Conservation (phyloP, 75 land plant species). For the Picea sitchensis region DNA sequence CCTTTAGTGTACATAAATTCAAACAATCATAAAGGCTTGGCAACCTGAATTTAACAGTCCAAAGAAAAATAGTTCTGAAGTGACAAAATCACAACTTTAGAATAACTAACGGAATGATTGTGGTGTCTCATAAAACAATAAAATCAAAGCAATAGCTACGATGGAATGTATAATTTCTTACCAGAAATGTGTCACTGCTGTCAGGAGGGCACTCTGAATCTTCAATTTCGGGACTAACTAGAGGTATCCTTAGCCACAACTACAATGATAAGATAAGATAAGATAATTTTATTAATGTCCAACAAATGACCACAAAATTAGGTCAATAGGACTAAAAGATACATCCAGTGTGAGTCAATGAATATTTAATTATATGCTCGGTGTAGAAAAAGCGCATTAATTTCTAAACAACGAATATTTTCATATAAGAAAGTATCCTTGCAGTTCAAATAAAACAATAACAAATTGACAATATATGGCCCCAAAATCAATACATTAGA, state of each 20-base stretch:
- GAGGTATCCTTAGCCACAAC: conserved; percentile 95
- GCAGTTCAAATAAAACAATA: neutral
- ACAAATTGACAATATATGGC: neutral
- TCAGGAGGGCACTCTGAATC: conserved; percentile 38
- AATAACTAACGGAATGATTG: neutral
- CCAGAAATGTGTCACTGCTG: conserved; percentile 34
- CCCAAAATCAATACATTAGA: too few species aligned
- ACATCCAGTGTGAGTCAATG: too few species aligned
- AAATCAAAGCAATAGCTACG: neutral
- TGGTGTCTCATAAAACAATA: neutral
- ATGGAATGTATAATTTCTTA: conserved; percentile 20
- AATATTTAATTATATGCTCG: too few species aligned
- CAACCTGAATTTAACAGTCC: neutral
- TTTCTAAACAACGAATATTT: neutral
- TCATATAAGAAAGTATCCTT: neutral
- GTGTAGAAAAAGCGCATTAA: neutral
- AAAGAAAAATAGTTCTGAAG: neutral
- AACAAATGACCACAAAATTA: too few species aligned
- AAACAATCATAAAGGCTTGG: neutral
- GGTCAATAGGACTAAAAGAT: too few species aligned
- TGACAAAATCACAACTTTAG: neutral
- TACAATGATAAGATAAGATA: conserved; percentile 13
- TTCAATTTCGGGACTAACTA: conserved; percentile 49
- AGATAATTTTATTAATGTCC: too few species aligned
- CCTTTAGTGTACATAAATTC: neutral